Evolutionary conservation across 2,329 filamentous ascomycete species (phyloP).

Genomic region (Geosmithia putterillii): DNA sequence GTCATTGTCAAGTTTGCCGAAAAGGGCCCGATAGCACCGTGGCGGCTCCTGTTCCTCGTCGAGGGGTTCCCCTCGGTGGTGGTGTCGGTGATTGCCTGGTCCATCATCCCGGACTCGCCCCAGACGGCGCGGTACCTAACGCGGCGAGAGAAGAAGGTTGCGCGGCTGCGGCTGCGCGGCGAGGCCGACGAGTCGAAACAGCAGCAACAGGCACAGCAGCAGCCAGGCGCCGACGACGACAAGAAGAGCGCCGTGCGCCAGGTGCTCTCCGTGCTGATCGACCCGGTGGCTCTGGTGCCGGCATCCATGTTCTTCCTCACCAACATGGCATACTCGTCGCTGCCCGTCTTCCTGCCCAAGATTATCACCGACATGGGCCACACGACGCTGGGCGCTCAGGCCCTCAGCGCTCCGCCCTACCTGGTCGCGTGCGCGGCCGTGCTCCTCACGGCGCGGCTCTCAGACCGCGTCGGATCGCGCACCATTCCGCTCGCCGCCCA

Average conservation of each 20-base stretch:
- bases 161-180: constrained; percentile 51
- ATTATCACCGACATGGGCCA: constrained; percentile 71
- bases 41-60: constrained; percentile 74
- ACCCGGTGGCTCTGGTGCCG: constrained; percentile 47
- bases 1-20: constrained; percentile 59
- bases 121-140: constrained; percentile 52
- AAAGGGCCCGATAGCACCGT: constrained; percentile 58
- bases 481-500: constrained; percentile 56
- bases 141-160: constrained; percentile 54
- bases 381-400: constrained; percentile 55
- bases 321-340: constrained; percentile 78
- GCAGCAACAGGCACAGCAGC: background rate
- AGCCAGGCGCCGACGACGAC: background rate
- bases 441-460: constrained; percentile 58
- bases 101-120: constrained; percentile 65
- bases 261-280: constrained; percentile 31
- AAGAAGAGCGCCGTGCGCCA: too few relatives aligned
- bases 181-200: constrained; percentile 13
- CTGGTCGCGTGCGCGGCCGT: constrained; percentile 62
- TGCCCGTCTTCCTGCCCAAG: constrained; percentile 78
- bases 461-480: constrained; percentile 53
- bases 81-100: constrained; percentile 62
- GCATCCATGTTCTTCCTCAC: constrained; percentile 77
- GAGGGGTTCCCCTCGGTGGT: constrained; percentile 79
- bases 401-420: constrained; percentile 71